Evolutionary conservation across 306 rosid genomes (phyloP), one percentile per base, ranked within the genome.

Genomic region (Gleditsia sinensis): DNA sequence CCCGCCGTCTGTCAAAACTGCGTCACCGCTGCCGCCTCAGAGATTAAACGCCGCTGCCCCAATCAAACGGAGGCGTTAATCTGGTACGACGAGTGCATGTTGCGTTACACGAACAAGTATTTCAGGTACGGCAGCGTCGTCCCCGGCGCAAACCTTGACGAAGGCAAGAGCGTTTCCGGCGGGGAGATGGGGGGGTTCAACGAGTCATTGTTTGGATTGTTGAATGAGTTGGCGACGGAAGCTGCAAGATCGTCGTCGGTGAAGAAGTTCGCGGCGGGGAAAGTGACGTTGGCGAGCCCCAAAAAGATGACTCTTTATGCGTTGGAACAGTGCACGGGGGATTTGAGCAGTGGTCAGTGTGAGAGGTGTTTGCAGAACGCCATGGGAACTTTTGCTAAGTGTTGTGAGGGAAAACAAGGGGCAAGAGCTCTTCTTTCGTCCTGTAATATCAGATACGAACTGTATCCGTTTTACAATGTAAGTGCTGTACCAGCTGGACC

Each of bases 351-450:
- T 4, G 17, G 0, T n/a, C 14, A 11, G 39, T 86, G 90, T 60
- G 57, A 19, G 9, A 42, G 9, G 27, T 78, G 80, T 72, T 63
- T 86, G 67, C 21, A 16, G 24, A 78, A 72, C 19, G 86, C 78
- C 6, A 27, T 54, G 0, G 69, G 51, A n/a, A 30, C 34, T n/a
- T 49, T 86, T 25, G 43, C 42, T 0, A 1, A 4, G 13, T 86
- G 90, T 37, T 86, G 90, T 34, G 30, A 16, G 1, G 90, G 86
- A 10, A 70, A 66, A 70, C 45, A 54, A 37, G 85, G 90, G 1
- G 87, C 74, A 0, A 62, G 61, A 10, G 75, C 61, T 34, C 55
- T 81, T 51, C 87, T 70, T 54, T 61, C 75, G 0, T 8, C 46
- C 25, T 84, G 85, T 50, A 70, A 70, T 66, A 49, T 81, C 42